These are phyloP conservation scores for Osmozyma mogii DNA, from an alignment of 805 yeast species.

Conservation along the genomic window DNA sequence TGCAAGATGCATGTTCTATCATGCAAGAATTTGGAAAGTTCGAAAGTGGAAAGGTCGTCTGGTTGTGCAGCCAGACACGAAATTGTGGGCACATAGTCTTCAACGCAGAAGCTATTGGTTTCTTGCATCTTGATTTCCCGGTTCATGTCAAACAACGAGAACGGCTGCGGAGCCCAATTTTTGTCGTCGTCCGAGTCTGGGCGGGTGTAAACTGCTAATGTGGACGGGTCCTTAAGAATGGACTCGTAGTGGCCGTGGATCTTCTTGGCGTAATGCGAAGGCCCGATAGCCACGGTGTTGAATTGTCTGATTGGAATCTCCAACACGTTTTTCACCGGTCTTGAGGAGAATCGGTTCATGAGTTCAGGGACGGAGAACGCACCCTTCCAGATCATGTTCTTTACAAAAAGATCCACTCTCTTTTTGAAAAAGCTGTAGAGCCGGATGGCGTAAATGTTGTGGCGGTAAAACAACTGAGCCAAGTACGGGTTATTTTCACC, in stretches of 20 bases:
- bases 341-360: constrained; percentile 8
- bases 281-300: constrained; percentile 5
- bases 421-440: constrained; percentile 17
- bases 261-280: constrained; percentile 8
- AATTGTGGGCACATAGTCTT: too few relatives aligned
- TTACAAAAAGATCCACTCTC: constrained; percentile 12
- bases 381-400: constrained; percentile 12
- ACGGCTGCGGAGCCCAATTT: too few relatives aligned
- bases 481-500: too few relatives aligned
- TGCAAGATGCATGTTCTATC: too few relatives aligned
- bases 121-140: too few relatives aligned
- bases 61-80: too few relatives aligned
- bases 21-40: too few relatives aligned
- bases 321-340: constrained; percentile 9
- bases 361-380: constrained; percentile 6
- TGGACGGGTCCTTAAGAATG: not conserved
- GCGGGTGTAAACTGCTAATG: constrained; percentile 11
- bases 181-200: too few relatives aligned
- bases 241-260: constrained; percentile 2
- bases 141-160: too few relatives aligned
- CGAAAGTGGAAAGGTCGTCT: too few relatives aligned
- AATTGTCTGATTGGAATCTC: constrained; percentile 5
- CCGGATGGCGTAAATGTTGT: constrained; percentile 18
- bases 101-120: too few relatives aligned
- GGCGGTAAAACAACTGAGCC: constrained; percentile 16